phyloP scores from a whole-genome alignment of 1,139 yeast genomes.

The Blastobotrys aristatus region DNA sequence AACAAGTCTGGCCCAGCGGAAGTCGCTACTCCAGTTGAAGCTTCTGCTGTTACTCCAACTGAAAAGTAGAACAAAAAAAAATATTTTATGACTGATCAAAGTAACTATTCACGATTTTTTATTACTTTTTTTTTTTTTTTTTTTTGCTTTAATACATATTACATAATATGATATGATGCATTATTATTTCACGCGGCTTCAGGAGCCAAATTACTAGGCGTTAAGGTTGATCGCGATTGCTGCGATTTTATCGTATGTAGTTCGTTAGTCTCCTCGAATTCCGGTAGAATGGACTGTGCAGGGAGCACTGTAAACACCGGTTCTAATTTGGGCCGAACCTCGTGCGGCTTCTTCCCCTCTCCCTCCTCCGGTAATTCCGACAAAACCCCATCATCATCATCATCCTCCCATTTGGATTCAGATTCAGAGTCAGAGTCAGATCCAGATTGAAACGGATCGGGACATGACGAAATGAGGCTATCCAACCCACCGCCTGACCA shows the following conservation, averaged over 20 bases:
- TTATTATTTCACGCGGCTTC: too few relatives aligned
- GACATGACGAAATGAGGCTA: constrained; percentile 45
- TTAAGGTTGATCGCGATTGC: background rate
- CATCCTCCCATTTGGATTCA: too few relatives aligned
- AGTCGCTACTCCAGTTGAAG: constrained; percentile 1
- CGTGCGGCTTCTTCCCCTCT: too few relatives aligned
- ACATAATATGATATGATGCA: too few relatives aligned
- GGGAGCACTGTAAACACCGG: constrained; percentile 28
- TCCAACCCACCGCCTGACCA: constrained; percentile 87
- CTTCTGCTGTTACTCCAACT: background rate
- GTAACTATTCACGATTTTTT: too few relatives aligned
- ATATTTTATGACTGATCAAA: too few relatives aligned
- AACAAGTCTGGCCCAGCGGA: constrained; percentile 36
- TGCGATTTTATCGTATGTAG: background rate
- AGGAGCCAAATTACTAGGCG: background rate
- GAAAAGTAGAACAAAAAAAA: background rate
- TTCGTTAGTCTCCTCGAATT: background rate
- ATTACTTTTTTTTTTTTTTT: too few relatives aligned
- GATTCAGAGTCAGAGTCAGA: too few relatives aligned
- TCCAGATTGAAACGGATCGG: constrained; percentile 44
- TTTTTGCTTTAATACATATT: too few relatives aligned
- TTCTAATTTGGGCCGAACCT: background rate
- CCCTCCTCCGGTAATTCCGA: too few relatives aligned
- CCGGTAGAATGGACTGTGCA: constrained; percentile 24
- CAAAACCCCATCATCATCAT: background rate